Conservation (phyloP, 1,284 basidiomycete species). For the Erythrobasidium hasegawianum region DNA sequence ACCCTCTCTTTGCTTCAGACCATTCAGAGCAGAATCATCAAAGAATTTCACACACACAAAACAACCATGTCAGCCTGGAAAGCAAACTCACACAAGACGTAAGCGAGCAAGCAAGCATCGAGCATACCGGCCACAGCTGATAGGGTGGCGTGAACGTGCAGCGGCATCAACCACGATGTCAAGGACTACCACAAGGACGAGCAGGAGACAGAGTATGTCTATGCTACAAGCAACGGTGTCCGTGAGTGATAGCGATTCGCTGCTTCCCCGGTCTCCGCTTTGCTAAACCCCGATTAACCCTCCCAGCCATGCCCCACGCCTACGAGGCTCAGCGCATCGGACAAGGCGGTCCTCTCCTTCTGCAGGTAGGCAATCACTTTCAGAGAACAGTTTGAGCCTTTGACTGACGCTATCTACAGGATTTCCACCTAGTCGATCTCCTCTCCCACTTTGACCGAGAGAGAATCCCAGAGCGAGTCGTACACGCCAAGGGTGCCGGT, state of each 20-base stretch:
- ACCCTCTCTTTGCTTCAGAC: not conserved
- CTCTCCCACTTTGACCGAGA: conserved; percentile 89
- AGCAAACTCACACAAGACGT: not conserved
- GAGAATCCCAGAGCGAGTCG: conserved; percentile 91
- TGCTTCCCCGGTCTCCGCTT: conserved; percentile 1
- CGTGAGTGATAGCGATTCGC: conserved; percentile 19
- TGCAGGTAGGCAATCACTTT: conserved; percentile 90
- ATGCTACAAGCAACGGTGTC: conserved; percentile 33
- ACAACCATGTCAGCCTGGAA: not conserved
- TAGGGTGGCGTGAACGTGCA: not conserved
- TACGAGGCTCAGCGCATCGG: conserved; percentile 73
- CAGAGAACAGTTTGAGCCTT: conserved; percentile 61
- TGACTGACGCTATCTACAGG: not conserved
- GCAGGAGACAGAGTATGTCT: conserved; percentile 22
- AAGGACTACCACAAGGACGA: conserved; percentile 29
- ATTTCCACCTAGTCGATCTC: conserved; percentile 60
- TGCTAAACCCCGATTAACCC: not conserved
- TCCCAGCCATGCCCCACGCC: conserved; percentile 54
- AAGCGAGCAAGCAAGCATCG: not conserved
- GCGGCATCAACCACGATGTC: conserved; percentile 34
- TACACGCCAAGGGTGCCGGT: conserved; percentile 80
- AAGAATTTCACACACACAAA: not conserved
- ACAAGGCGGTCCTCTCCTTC: conserved; percentile 69
- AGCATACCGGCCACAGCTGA: not conserved
- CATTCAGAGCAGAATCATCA: not conserved